phyloP scores from a whole-genome alignment of 2,329 filamentous ascomycete species.

The Aspergillus viridinutans region DNA sequence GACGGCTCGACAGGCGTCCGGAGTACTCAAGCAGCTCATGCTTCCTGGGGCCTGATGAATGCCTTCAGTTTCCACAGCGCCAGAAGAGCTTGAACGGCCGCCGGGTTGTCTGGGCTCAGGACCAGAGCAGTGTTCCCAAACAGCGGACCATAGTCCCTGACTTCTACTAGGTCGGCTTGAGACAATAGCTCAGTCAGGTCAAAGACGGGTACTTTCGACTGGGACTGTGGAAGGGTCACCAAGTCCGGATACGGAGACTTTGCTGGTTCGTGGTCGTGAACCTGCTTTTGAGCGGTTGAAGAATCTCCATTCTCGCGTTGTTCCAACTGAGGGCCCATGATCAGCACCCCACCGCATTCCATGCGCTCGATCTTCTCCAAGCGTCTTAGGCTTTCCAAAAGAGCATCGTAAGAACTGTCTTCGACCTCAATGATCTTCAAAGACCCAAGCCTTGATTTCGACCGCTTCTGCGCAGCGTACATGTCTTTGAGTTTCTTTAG shows the following conservation, averaged over 20 bases:
- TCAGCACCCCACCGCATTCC: conserved; percentile 28
- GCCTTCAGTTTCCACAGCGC: conserved; percentile 39
- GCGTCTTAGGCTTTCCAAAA: conserved; percentile 17
- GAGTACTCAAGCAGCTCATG: not conserved
- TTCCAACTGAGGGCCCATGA: conserved; percentile 12
- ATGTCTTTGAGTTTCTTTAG: conserved; percentile 34
- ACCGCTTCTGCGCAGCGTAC: conserved; percentile 17
- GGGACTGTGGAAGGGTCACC: conserved; percentile 25
- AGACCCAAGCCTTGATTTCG: conserved; percentile 17
- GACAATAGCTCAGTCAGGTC: conserved; percentile 33
- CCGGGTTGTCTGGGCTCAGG: conserved; percentile 27
- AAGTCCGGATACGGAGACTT: conserved; percentile 20
- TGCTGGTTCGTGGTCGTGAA: not conserved
- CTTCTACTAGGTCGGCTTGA: conserved; percentile 23
- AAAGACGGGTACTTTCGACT: conserved; percentile 34
- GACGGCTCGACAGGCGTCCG: not conserved
- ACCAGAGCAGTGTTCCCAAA: conserved; percentile 34
- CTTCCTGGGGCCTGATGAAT: conserved; percentile 14
- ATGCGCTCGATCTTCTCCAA: conserved; percentile 24
- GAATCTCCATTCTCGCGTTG: not conserved
- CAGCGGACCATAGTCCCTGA: conserved; percentile 23
- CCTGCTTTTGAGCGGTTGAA: not conserved
- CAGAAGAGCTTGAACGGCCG: conserved; percentile 29
- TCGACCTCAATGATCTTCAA: conserved; percentile 25
- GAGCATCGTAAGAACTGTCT: conserved; percentile 15